phyloP scores from a whole-genome alignment of 2,329 filamentous ascomycete species.

The Coniochaeta sp. region DNA sequence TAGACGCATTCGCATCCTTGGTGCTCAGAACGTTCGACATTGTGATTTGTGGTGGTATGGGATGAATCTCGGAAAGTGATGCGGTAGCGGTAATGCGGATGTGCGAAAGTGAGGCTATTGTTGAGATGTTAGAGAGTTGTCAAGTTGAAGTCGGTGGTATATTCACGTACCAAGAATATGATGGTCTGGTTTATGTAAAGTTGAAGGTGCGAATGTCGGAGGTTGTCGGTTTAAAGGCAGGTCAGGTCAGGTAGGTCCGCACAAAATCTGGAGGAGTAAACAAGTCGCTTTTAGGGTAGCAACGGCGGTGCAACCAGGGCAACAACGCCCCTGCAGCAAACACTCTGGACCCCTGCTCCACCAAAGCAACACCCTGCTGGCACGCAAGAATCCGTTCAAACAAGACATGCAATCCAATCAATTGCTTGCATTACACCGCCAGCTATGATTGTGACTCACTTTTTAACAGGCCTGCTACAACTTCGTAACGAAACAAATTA shows the following conservation, averaged over 20 bases:
- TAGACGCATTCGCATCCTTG: constrained; percentile 58
- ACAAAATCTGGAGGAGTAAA: constrained; percentile 12
- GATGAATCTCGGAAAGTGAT: no score
- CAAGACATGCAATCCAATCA: not conserved
- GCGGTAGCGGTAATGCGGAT: no score
- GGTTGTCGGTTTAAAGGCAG: not conserved
- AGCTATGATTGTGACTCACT: not conserved
- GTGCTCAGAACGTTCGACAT: constrained; percentile 59
- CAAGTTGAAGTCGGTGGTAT: not conserved
- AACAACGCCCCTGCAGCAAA: no score
- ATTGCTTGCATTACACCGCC: not conserved
- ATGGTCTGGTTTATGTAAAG: not conserved
- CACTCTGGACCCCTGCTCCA: not conserved
- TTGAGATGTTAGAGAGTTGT: not conserved
- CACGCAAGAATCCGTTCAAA: not conserved
- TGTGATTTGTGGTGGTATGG: constrained; percentile 10
- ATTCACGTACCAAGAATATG: no score
- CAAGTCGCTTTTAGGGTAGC: constrained; percentile 16
- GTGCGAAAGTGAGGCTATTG: no score
- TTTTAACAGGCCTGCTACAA: no score
- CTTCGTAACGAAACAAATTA: no score
- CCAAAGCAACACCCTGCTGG: not conserved
- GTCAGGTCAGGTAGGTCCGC: not conserved
- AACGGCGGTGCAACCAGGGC: constrained; percentile 19
- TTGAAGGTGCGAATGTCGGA: not conserved